Evolutionary conservation across 805 yeast genomes (phyloP), one percentile per base, ranked within the genome.

Genomic region (Tetrapisispora phaffii): DNA sequence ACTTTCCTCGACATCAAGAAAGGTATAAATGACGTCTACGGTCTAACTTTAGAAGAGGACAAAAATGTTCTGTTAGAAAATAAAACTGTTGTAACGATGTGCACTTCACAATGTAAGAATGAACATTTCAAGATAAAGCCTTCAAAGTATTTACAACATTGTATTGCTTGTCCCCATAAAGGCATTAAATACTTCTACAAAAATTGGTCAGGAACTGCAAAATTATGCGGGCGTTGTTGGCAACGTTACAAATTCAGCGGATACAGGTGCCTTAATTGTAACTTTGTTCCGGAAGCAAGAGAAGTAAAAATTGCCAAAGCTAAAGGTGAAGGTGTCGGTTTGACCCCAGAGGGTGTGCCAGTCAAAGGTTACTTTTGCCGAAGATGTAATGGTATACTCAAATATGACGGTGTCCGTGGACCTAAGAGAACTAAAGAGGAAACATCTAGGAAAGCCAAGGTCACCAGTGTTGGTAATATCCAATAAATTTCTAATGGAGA

Each of bases 171-270:
- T 28, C 50, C 55, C 3, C 47, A 51, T 13, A 50, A 51, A 20
- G 60, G 62, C 19, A 52, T 51, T 1, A 47, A 54, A 32, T 51
- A 55, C 35, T 56, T 51, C 38, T 57, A 57, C 41, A 51, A 49
- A 23, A 60, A 56, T 43, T 56, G 60, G 60, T 47, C 57, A 16
- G 62, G 62, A 4, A 50, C 48, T 15, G 47, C 48, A 31, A 48
- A 53, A 23, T 43, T 56, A 9, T 57, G 62, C 41, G 55, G 56
- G 4, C 51, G 58, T 29, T 57, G 62, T 41, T 52, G 54, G 41
- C 54, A 58, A 8, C 51, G 62, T 13, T 57, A 56, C 38, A 50
- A 50, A 39, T 50, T 51, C 32, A 52, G 58, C 34, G 59, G 60
- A 2, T 52, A 52, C 36, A 49, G 57, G 32, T 57, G 62, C 28